A percentile compares a stretch with the other conserved stretches of the same genome.
Evolutionary conservation across 116 monocot species (phyloP).

Genomic region (Posidonia oceanica): DNA sequence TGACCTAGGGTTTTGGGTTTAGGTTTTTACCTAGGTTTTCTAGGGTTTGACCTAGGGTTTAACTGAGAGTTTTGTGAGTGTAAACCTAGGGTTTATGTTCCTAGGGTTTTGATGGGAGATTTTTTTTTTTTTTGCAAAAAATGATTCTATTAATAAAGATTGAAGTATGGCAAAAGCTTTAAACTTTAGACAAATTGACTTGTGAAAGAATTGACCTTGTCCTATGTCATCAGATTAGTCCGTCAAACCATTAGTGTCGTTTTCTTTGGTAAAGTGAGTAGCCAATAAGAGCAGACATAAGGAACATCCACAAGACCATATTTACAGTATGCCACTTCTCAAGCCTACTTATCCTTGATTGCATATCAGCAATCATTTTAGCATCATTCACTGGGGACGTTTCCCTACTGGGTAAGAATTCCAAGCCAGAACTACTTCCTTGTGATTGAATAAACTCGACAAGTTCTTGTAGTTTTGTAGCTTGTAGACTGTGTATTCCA

Average conservation of each 20-base stretch:
- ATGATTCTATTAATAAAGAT: neutral
- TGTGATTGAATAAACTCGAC: slow-evolving; percentile 87
- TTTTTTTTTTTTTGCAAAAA: no score
- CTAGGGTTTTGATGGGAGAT: no score
- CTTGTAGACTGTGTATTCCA: slow-evolving; percentile 82
- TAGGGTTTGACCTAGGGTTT: no score
- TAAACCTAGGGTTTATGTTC: no score
- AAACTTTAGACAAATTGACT: neutral
- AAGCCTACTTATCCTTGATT: slow-evolving; percentile 64
- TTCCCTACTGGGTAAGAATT: slow-evolving; percentile 25
- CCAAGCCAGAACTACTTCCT: slow-evolving; percentile 39
- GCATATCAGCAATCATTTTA: slow-evolving; percentile 54
- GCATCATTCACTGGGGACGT: slow-evolving; percentile 26
- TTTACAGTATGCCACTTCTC: slow-evolving; percentile 82
- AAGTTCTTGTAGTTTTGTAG: slow-evolving; percentile 75
- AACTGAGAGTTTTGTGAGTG: no score
- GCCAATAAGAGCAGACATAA: slow-evolving; percentile 75
- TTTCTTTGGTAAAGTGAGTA: slow-evolving; percentile 69
- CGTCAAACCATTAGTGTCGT: slow-evolving; percentile 20
- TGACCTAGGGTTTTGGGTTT: no score
- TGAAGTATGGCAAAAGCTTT: neutral
- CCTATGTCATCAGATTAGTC: neutral
- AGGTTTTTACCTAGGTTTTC: no score
- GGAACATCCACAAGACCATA: slow-evolving; percentile 84
- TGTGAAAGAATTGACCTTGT: neutral